Evolutionary conservation across 495 filamentous ascomycete species (phyloP).

Genomic region (Polyplosphaeria fusca): DNA sequence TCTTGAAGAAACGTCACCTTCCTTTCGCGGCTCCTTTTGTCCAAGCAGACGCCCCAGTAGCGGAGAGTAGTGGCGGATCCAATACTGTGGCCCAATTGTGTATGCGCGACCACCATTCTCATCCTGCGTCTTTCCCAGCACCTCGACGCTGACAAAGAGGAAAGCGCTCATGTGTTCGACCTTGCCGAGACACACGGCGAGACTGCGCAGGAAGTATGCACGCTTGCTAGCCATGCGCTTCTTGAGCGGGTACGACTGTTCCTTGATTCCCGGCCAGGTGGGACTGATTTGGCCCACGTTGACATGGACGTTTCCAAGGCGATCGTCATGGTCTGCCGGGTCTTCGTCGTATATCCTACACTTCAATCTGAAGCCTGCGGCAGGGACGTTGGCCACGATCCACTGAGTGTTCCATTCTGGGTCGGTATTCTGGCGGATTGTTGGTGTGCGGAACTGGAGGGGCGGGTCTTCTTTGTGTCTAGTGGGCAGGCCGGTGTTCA

Average conservation of each 20-base stretch:
- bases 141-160: slow-evolving; percentile 66
- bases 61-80: slow-evolving; percentile 82
- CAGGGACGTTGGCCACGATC: slow-evolving; percentile 81
- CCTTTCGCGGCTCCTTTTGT: slow-evolving; percentile 59
- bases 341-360: slow-evolving; percentile 86
- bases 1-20: slow-evolving; percentile 21
- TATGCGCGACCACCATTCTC: slow-evolving; percentile 73
- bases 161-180: slow-evolving; percentile 57
- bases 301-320: slow-evolving; percentile 77
- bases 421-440: slow-evolving; percentile 64
- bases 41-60: slow-evolving; percentile 80
- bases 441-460: slow-evolving; percentile 70
- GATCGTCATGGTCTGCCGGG: slow-evolving; percentile 78
- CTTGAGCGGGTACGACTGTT: slow-evolving; percentile 67
- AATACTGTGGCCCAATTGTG: slow-evolving; percentile 71
- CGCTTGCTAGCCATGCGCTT: slow-evolving; percentile 82
- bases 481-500: slow-evolving; percentile 59
- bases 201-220: slow-evolving; percentile 68
- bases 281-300: slow-evolving; percentile 55
- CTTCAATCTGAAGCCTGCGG: slow-evolving; percentile 74
- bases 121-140: slow-evolving; percentile 68
- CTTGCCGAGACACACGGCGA: slow-evolving; percentile 55
- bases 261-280: slow-evolving; percentile 64
- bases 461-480: slow-evolving; percentile 78
- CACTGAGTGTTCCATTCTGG: slow-evolving; percentile 82